A percentile compares a stretch with the other conserved stretches of the same genome.
phyloP scores from a whole-genome alignment of 148 eudicot species.

The Persicaria tinctoria region DNA sequence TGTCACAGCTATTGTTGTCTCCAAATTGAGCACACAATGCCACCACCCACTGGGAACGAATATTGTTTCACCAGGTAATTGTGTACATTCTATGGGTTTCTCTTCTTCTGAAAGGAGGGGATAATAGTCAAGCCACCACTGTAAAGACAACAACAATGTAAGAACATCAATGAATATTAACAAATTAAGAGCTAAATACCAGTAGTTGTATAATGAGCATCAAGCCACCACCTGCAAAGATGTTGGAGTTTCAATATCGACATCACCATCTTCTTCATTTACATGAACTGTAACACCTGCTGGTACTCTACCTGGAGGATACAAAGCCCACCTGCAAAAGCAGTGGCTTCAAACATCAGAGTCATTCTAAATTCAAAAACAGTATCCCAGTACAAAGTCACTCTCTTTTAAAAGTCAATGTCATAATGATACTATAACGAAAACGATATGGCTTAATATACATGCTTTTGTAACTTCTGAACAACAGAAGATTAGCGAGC shows the following conservation, averaged over 20 bases:
- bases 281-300: conserved; percentile 94
- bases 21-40: conserved; percentile 96
- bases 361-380: background rate
- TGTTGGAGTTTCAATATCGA: conserved; percentile 79
- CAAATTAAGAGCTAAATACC: background rate
- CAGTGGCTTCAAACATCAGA: conserved; percentile 15
- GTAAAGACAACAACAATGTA: conserved; percentile 15
- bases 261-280: conserved; percentile 96
- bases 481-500: background rate
- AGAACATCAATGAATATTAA: background rate
- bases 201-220: background rate
- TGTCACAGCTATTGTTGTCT: conserved; percentile 81
- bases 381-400: background rate
- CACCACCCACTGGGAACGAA: conserved; percentile 99
- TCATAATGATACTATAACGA: background rate
- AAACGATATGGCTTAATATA: background rate
- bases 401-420: background rate
- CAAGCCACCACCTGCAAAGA: conserved; percentile 66
- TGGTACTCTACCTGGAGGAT: conserved; percentile 99
- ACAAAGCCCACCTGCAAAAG: conserved; percentile 79
- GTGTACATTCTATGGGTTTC: conserved; percentile 92
- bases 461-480: background rate
- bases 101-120: conserved; percentile 81
- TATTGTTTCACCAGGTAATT: conserved; percentile 93
- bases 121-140: conserved; percentile 99